Evolutionary conservation across 1,139 yeast species (phyloP).

Genomic region (Candida sanyaensis): DNA sequence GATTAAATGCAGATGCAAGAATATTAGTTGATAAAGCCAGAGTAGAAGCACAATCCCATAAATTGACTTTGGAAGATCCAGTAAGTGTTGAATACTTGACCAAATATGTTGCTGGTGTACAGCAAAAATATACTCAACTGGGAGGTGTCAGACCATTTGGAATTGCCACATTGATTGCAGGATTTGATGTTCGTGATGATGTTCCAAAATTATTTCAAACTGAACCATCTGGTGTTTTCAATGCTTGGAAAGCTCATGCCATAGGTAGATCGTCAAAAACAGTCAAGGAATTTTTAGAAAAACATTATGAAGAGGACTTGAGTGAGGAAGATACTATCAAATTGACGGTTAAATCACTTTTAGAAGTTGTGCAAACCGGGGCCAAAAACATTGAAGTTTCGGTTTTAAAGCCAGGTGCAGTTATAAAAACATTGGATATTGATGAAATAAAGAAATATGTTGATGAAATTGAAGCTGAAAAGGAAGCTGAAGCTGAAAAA

Average conservation of each 20-base stretch:
- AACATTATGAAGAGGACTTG: constrained; percentile 73
- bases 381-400: constrained; percentile 95
- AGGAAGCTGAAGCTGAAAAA: constrained; percentile 86
- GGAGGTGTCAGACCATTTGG: constrained; percentile 98
- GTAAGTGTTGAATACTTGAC: constrained; percentile 92
- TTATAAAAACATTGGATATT: constrained; percentile 55
- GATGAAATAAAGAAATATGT: constrained; percentile 81
- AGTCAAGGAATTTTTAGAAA: constrained; percentile 92
- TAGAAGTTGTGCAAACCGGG: constrained; percentile 98
- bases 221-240: constrained; percentile 96
- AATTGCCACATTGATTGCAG: constrained; percentile 91
- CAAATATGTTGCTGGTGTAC: constrained; percentile 93
- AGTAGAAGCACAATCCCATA: constrained; percentile 96
- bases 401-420: constrained; percentile 70
- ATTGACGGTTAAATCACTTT: constrained; percentile 80
- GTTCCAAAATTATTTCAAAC: constrained; percentile 89
- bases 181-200: constrained; percentile 84
- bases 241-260: constrained; percentile 99
- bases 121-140: constrained; percentile 95
- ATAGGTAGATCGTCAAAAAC: constrained; percentile 96
- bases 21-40: constrained; percentile 93
- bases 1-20: constrained; percentile 97
- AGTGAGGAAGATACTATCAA: constrained; percentile 75
- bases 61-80: constrained; percentile 90
- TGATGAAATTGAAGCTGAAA: constrained; percentile 85